Conservation (phyloP, 192 early-diverging fungal genomes). For the Umbelopsis ramanniana region DNA sequence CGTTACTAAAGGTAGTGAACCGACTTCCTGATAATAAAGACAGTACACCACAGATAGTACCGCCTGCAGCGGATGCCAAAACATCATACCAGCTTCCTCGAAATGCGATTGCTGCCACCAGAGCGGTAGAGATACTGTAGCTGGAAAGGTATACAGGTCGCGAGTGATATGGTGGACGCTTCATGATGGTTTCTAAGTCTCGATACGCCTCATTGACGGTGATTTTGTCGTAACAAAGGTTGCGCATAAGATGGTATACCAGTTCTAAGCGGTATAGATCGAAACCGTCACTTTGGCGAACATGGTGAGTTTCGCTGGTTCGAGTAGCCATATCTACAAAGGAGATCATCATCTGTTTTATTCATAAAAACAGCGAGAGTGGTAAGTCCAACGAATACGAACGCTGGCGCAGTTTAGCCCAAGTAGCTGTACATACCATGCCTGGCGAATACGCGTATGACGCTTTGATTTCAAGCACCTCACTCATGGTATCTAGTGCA, state of each 20-base stretch:
- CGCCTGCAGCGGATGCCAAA: constrained; percentile 34
- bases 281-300: constrained; percentile 40
- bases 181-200: constrained; percentile 31
- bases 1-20: constrained; percentile 44
- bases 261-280: constrained; percentile 40
- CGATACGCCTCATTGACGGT: constrained; percentile 35
- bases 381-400: too few relatives aligned
- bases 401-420: too few relatives aligned
- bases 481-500: constrained; percentile 31
- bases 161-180: constrained; percentile 33
- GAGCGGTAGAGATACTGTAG: constrained; percentile 40
- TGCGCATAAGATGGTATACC: constrained; percentile 41
- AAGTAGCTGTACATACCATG: background rate
- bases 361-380: too few relatives aligned
- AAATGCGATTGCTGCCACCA: constrained; percentile 45
- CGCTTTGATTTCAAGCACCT: constrained; percentile 40
- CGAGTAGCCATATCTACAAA: constrained; percentile 50
- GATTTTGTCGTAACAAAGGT: constrained; percentile 32
- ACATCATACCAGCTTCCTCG: constrained; percentile 41
- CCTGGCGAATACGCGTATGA: constrained; percentile 42
- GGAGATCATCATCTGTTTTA: constrained; percentile 38
- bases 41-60: constrained; percentile 40
- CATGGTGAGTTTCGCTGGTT: constrained; percentile 46
- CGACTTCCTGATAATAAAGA: constrained; percentile 34
- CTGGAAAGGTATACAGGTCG: constrained; percentile 36